A percentile compares a stretch with the other conserved stretches of the same genome.
phyloP scores from a whole-genome alignment of 2,329 filamentous ascomycete species.

The Zelopaecilomyces penicillatus region DNA sequence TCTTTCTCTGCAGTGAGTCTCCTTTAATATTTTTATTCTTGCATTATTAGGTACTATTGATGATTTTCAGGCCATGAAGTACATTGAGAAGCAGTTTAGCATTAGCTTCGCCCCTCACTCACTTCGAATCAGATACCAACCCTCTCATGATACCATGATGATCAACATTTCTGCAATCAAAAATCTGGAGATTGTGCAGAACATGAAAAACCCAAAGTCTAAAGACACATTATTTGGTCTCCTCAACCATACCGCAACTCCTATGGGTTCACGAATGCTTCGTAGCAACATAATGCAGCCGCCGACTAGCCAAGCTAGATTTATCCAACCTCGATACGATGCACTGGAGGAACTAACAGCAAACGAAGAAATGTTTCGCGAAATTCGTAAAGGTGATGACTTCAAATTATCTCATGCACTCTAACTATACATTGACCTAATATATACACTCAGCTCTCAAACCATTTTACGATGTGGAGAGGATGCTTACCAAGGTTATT shows the following conservation, averaged over 20 bases:
- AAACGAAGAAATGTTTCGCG: conserved; percentile 78
- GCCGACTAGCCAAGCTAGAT: conserved; percentile 57
- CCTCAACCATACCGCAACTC: conserved; percentile 75
- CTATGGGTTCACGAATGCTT: conserved; percentile 80
- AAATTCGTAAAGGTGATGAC: conserved; percentile 56
- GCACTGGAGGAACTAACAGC: conserved; percentile 73
- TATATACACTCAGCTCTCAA: conserved; percentile 51
- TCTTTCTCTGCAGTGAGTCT: conserved; percentile 68
- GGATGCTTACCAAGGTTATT: conserved; percentile 61
- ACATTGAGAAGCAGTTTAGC: conserved; percentile 61
- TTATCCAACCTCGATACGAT: conserved; percentile 66
- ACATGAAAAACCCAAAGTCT: conserved; percentile 67
- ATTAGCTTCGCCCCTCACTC: conserved; percentile 69
- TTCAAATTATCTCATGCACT: neutral
- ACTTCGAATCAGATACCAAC: conserved; percentile 76
- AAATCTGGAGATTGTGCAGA: conserved; percentile 85
- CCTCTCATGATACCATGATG: conserved; percentile 89
- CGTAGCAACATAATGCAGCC: conserved; percentile 84
- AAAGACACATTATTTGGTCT: conserved; percentile 77
- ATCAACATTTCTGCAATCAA: conserved; percentile 84
- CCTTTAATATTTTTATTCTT: neutral
- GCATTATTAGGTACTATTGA: neutral
- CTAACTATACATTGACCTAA: neutral
- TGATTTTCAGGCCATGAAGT: conserved; percentile 61
- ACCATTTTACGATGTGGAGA: conserved; percentile 69